Evolutionary conservation across 768 basidiomycete species (phyloP).

Genomic region (Termitomyces sp.): DNA sequence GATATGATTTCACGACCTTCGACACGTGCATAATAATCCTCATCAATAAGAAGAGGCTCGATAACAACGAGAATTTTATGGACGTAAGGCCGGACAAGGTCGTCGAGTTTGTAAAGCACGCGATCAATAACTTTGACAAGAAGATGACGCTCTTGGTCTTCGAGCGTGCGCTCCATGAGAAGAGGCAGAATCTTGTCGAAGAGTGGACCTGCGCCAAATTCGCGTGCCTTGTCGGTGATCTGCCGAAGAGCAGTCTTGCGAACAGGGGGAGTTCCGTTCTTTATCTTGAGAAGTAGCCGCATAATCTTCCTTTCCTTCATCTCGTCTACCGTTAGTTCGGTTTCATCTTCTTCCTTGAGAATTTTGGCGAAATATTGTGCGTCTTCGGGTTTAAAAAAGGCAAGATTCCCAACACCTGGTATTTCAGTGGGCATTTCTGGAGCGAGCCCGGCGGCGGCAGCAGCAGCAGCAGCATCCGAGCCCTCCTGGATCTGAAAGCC

Average conservation of each 20-base stretch:
- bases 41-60: constrained; percentile 96
- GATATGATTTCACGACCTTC: constrained; percentile 99
- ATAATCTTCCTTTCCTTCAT: constrained; percentile 99
- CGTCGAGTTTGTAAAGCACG: constrained; percentile 97
- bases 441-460: constrained; percentile 87
- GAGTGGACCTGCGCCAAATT: constrained; percentile 95
- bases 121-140: constrained; percentile 99
- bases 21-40: constrained; percentile 93
- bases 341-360: constrained; percentile 92
- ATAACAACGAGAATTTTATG: constrained; percentile 99
- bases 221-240: constrained; percentile 98
- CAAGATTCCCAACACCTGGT: constrained; percentile 92
- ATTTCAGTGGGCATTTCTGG: constrained; percentile 96
- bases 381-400: constrained; percentile 98
- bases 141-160: constrained; percentile 97
- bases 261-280: constrained; percentile 98
- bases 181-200: constrained; percentile 98
- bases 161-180: constrained; percentile 95
- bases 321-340: constrained; percentile 88
- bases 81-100: constrained; percentile 96
- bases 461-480: constrained; percentile 81
- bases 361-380: constrained; percentile 98
- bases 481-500: constrained; percentile 98
- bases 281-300: constrained; percentile 96
- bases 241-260: constrained; percentile 96